A percentile compares a stretch with the other conserved stretches of the same genome.
These are phyloP conservation scores for Aleurites moluccanus DNA, from an alignment of 441 rosid species.

Conservation along the genomic window DNA sequence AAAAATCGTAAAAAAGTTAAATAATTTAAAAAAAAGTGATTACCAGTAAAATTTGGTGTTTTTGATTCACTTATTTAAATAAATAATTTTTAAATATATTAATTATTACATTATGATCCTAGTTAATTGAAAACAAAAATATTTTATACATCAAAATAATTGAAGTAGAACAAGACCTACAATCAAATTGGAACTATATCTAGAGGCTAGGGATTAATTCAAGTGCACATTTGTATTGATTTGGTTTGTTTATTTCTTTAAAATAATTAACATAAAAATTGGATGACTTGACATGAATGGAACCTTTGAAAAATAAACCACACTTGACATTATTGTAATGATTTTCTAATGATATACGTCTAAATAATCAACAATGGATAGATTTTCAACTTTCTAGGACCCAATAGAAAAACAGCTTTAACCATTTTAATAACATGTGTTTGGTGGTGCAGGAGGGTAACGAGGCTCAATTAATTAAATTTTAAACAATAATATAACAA, in stretches of 20 bases:
- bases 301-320: slow-evolving; percentile 24
- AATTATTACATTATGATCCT: too few species aligned
- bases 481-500: slow-evolving; percentile 20
- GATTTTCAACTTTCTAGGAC: slow-evolving; percentile 34
- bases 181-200: not conserved
- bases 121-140: too few species aligned
- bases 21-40: too few species aligned
- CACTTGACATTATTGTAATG: slow-evolving; percentile 14
- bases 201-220: not conserved
- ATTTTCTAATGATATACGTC: slow-evolving; percentile 18
- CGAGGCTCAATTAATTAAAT: slow-evolving; percentile 23
- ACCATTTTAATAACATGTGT: slow-evolving; percentile 24
- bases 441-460: slow-evolving; percentile 37
- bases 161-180: not conserved
- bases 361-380: slow-evolving; percentile 10
- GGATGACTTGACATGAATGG: slow-evolving; percentile 16
- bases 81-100: too few species aligned
- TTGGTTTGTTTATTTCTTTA: not conserved
- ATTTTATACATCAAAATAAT: not conserved
- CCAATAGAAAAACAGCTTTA: slow-evolving; percentile 27
- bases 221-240: not conserved
- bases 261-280: not conserved
- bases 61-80: too few species aligned
- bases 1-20: too few species aligned
- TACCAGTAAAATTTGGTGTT: too few species aligned